Conservation (phyloP, 139 green algal species). For the Auxenochlorella pyrenoidosa region DNA sequence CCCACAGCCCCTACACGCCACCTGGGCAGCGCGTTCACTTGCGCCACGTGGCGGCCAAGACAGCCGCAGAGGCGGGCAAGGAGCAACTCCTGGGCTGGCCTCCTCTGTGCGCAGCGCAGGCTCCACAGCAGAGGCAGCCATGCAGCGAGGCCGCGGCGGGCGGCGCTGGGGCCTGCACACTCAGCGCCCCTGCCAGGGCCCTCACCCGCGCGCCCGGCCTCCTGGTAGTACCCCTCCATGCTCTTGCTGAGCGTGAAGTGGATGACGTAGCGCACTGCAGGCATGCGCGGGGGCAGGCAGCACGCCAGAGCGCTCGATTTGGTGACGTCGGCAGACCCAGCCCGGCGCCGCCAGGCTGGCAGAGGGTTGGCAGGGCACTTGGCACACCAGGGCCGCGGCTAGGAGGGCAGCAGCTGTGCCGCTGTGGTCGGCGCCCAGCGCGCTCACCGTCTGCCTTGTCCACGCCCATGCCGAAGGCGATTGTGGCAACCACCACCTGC, state of each 20-base stretch:
- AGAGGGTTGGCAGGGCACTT: not conserved
- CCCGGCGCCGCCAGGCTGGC: too few relatives aligned
- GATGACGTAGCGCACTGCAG: slow-evolving; percentile 83
- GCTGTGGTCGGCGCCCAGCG: slow-evolving; percentile 77
- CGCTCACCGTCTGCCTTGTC: slow-evolving; percentile 75
- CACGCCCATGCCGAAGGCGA: slow-evolving; percentile 84
- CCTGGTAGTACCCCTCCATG: slow-evolving; percentile 73
- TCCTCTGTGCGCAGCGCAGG: not conserved
- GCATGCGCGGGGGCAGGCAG: too few relatives aligned
- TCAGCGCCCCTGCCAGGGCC: too few relatives aligned
- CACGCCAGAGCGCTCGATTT: too few relatives aligned
- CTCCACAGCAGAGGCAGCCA: too few relatives aligned
- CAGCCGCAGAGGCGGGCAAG: not conserved
- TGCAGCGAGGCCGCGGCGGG: too few relatives aligned
- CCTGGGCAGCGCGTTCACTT: too few relatives aligned
- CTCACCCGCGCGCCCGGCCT: slow-evolving; percentile 70
- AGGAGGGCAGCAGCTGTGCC: slow-evolving; percentile 61
- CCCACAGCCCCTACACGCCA: too few relatives aligned
- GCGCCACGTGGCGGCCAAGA: too few relatives aligned
- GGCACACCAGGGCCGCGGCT: slow-evolving; percentile 39
- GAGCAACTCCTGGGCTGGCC: not conserved
- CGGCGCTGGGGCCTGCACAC: too few relatives aligned
- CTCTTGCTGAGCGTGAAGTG: slow-evolving; percentile 69
- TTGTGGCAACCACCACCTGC: slow-evolving; percentile 74
- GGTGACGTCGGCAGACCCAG: too few relatives aligned